Base-by-base conservation (phyloP, 129 eudicot species). In the Apium graveolens region DNA sequence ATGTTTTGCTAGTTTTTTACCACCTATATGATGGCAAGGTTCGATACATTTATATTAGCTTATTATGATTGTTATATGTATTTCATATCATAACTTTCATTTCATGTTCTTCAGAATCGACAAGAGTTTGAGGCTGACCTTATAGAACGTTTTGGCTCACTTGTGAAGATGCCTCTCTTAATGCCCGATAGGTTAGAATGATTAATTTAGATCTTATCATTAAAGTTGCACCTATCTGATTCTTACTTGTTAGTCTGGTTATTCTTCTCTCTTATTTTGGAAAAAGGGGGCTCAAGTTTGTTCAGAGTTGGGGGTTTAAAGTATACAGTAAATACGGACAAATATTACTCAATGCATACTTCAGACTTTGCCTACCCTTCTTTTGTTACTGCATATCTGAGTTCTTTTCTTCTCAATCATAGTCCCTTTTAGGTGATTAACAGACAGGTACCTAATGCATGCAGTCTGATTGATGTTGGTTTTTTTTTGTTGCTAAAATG, bases 1-100 rank as follows among this genome's bases (percentile, higher is more conserved):
- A 83, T 84, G 96, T 95, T 70, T 83, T 95, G 90, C 90, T 95
- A 66, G 89, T 95, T 90, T 95, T 95, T 87, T 95, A 95, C 84
- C 90, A 95, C 81, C 89, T 95, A 29, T 95, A 95, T 81, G 99
- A 95, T 55, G 99, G 97, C 80, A 92, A 95, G 96, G 99, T 91
- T 86, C 55, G 77, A 20, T 45, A 44, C 13, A 21, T 16, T 12
- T 11, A 26, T 12, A 21, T 6, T 11, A 43, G 63, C 45, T 10
- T 46, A 13, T 48, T 39, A 27, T 62, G 74, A 29, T 16, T 48
- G 18, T 70, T 42, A 5, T 42, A 6, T 5, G 51, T 79, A 48
- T 35, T 77, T 79, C 16, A 60, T 60, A 60, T 41, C 51, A 16
- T 55, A 41, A 73, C 26, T 46, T 72, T 24, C 71, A 39, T 27